Base-by-base conservation (phyloP, 2,329 filamentous ascomycete genomes). In the Emergomyces pasteurianus region DNA sequence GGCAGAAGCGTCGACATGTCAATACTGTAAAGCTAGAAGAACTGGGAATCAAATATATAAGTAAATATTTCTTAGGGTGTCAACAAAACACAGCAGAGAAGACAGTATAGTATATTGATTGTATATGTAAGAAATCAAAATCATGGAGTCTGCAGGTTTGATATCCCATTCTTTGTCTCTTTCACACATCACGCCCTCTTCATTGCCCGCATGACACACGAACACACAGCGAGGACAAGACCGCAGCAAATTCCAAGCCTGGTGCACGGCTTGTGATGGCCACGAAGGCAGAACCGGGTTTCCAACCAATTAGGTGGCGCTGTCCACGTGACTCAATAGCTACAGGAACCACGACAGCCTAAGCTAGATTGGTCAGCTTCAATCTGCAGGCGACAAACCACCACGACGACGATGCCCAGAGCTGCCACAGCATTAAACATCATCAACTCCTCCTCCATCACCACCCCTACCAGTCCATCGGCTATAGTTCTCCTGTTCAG, bases 311-410 rank as follows among this genome's bases (percentile, higher is more conserved):
- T n/a, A n/a, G n/a, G 31, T 31, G 31, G 31, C 31, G 12, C 10
- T 1, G 4, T 18, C 9, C 54, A 57, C 55, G 55, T 57, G 55
- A 57, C 16, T 31, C 36, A 2, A 10, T 1, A n/a, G 38, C 55
- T 34, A 57, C 26, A 57, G 55, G 55, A 57, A 57, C 55, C 55
- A 57, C 55, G 55, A 43, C 53, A 56, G 12, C 34, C 40, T 57
- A 57, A 21, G 18, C 55, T 26, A 26, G 23, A 43, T 57, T 57
- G 55, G 55, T 46, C 55, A 57, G 55, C 55, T 57, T 12, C 31
- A 34, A 9, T 28, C 10, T 12, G 28, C 38, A 28, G 54, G 38
- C 53, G 53, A 28, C 53, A 23, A 38, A 31, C 36, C 14, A 28
- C 36, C 14, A 43, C 2, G 36, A 43, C 31, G 34, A 40, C 58